Percentiles rank a stretch among this genome's conserved stretches.
Conservation (phyloP, 1,284 basidiomycete genomes). For the Cutaneotrichosporon sp. region DNA sequence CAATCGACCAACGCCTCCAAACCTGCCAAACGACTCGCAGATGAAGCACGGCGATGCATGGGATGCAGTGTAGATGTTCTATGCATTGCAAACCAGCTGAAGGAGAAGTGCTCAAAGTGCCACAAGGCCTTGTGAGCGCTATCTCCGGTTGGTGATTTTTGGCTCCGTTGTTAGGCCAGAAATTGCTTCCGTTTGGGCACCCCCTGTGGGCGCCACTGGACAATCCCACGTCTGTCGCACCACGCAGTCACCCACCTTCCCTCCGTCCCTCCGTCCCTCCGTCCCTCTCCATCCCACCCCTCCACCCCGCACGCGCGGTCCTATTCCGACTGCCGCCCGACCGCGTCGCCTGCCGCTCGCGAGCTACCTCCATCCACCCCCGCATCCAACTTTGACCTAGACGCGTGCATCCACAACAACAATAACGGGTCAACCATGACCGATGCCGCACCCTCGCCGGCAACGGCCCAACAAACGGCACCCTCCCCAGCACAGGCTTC, state of each 20-base stretch:
- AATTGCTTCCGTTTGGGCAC: background rate
- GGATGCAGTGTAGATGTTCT: background rate
- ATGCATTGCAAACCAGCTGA: background rate
- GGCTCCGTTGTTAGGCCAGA: background rate
- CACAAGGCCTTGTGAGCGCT: background rate
- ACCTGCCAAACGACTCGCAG: background rate
- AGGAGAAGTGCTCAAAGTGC: background rate
- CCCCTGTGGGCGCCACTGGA: background rate
- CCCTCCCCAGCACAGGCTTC: slow-evolving; percentile 16
- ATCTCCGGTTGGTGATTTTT: background rate
- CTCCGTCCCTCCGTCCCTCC: too few species aligned
- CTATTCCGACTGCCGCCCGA: background rate
- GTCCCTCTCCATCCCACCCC: background rate
- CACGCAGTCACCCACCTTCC: background rate
- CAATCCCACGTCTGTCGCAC: background rate
- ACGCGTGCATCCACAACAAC: background rate
- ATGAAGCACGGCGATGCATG: background rate
- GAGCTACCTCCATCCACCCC: too few species aligned
- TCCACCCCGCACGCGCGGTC: background rate
- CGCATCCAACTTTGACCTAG: background rate
- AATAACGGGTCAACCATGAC: slow-evolving; percentile 13
- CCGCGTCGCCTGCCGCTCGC: background rate
- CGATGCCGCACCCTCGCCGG: slow-evolving; percentile 24
- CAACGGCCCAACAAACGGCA: slow-evolving; percentile 14
- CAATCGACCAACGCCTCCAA: background rate